phyloP scores from a whole-genome alignment of 148 eudicot species.

The Beta vulgaris region DNA sequence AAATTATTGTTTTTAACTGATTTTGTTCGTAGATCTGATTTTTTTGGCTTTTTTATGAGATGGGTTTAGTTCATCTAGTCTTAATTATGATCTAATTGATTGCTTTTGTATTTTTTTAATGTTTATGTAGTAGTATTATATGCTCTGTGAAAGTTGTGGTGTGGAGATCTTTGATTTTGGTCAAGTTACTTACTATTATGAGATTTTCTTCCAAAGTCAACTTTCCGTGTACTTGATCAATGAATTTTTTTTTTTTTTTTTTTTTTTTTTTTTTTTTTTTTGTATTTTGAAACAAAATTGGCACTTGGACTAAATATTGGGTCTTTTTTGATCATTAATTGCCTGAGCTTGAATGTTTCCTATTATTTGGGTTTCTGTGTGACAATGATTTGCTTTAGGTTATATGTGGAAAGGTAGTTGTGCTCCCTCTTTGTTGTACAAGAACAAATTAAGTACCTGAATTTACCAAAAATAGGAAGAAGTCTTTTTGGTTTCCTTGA shows the following conservation, averaged over 20 bases:
- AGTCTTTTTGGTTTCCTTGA: background rate
- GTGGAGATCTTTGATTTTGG: background rate
- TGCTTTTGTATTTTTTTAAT: background rate
- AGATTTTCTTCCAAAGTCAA: conserved; percentile 7
- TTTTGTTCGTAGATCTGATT: background rate
- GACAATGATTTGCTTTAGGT: conserved; percentile 1
- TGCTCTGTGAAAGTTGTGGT: background rate
- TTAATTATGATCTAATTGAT: background rate
- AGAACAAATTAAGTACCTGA: too few species aligned
- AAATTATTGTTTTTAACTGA: background rate
- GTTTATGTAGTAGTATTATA: background rate
- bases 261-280: background rate
- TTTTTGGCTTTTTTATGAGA: background rate
- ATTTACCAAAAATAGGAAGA: conserved; percentile 6
- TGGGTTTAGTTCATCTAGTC: background rate
- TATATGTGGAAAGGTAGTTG: conserved; percentile 19
- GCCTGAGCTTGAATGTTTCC: background rate
- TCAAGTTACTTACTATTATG: background rate
- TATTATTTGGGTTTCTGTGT: background rate
- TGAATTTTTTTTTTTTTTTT: background rate
- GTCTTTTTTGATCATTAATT: conserved; percentile 15
- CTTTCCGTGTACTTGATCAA: background rate
- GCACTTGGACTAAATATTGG: conserved; percentile 3
- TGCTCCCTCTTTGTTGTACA: conserved; percentile 19
- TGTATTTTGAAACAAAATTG: background rate